Evolutionary conservation across 2,329 filamentous ascomycete species (phyloP).

Genomic region (Pleurostoma richardsiae): DNA sequence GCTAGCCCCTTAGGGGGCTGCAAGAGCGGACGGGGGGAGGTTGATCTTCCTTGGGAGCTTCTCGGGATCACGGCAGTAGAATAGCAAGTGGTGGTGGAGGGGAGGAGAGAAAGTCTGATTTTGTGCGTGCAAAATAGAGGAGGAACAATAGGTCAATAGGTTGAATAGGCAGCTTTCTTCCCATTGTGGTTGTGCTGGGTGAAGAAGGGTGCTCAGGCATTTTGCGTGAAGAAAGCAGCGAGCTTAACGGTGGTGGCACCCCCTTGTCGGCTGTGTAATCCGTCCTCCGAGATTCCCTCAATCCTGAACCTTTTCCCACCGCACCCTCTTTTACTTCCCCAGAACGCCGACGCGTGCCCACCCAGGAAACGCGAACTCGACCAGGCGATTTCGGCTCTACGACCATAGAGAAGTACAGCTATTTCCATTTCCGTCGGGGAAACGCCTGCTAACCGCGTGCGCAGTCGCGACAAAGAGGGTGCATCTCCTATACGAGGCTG

Average conservation of each 20-base stretch:
- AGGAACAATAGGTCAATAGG: too few species aligned
- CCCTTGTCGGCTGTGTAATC: conserved; percentile 12
- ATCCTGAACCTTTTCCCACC: conserved; percentile 10
- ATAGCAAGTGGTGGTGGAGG: too few species aligned
- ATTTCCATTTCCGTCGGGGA: conserved; percentile 1
- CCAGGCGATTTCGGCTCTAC: conserved; percentile 11
- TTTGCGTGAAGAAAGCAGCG: background rate
- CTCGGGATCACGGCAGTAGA: too few species aligned
- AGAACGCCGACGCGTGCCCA: conserved; percentile 16
- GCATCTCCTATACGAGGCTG: conserved; percentile 8
- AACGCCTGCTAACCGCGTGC: conserved; percentile 14
- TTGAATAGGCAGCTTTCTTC: too few species aligned
- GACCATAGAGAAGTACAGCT: conserved; percentile 15
- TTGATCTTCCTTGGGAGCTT: too few species aligned
- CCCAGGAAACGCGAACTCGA: conserved; percentile 16
- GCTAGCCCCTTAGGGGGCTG: too few species aligned
- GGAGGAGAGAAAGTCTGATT: too few species aligned
- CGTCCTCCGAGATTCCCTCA: conserved; percentile 15
- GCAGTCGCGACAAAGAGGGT: conserved; percentile 14
- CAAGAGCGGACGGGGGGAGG: too few species aligned
- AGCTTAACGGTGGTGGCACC: conserved; percentile 4
- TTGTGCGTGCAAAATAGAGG: too few species aligned
- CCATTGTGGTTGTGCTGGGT: too few species aligned
- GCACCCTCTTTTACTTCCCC: conserved; percentile 12
- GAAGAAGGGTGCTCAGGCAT: background rate